Percentiles rank a stretch among this genome's conserved stretches.
phyloP scores from a whole-genome alignment of 2,329 filamentous ascomycete genomes.

The Neurospora sp. region DNA sequence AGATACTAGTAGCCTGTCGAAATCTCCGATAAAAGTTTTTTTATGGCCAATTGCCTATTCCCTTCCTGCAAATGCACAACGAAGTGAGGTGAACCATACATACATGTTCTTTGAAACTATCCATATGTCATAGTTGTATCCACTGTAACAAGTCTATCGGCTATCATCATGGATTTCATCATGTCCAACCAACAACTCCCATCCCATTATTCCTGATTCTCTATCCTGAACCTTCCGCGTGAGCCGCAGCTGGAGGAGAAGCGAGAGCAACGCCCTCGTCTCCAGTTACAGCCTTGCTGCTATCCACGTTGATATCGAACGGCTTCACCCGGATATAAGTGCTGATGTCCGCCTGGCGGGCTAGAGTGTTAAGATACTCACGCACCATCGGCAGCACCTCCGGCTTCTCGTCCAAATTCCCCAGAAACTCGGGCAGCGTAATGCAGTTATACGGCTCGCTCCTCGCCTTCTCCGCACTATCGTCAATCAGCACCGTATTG shows the following conservation, averaged over 20 bases:
- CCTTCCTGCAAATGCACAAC: neutral
- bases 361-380: slow-evolving; percentile 49
- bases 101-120: neutral
- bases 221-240: neutral
- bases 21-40: neutral
- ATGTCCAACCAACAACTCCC: neutral
- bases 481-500: slow-evolving; percentile 87
- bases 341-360: slow-evolving; percentile 50
- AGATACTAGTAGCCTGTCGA: neutral
- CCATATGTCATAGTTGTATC: neutral
- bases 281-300: neutral
- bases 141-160: neutral
- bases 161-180: neutral
- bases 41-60: neutral
- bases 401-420: slow-evolving; percentile 28
- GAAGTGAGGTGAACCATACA: neutral
- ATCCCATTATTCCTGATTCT: neutral
- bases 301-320: slow-evolving; percentile 31
- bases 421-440: slow-evolving; percentile 67
- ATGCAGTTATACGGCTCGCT: slow-evolving; percentile 79
- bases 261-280: neutral
- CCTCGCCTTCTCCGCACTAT: slow-evolving; percentile 68
- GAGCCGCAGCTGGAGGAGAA: neutral
- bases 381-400: slow-evolving; percentile 48
- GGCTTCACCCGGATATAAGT: slow-evolving; percentile 44